Base-by-base conservation (phyloP, 768 basidiomycete species). In the Cantharellus cinnabarinus region DNA sequence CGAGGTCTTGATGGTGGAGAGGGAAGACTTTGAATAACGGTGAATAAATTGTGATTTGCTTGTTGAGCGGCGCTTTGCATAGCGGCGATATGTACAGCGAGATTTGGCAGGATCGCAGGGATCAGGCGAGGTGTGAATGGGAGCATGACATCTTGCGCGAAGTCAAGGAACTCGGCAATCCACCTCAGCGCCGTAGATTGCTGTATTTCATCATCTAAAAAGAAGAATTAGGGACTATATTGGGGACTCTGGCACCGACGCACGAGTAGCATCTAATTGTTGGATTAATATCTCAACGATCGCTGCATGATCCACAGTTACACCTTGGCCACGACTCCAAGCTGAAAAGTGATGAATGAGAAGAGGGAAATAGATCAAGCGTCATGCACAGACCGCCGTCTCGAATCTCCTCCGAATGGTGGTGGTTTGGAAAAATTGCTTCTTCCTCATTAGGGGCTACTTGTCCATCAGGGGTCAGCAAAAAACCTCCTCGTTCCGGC, bases 291-390 rank as follows among this genome's bases (percentile, higher is more conserved):
- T 98, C 66, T 97, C 90, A 42, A 97, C 81, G 57, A 99, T 89
- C 2, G 91, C 83, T 14, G 82, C 78, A 67, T 91, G 90, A 68
- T 98, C 86, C 61, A 99, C 82, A 59, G 75, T 77, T 5, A 98
- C 90, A 0, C 90, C 93, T 72, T 97, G 89, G 2, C 94, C 95
- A 15, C 91, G 93, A 37, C 85, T 72, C 89, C 89, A 97, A 42
- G 79, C 85, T 88, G 52, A 10, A 54, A 10, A 37, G 10, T 37
- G 7, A 54, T 10, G 14, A 37, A 10, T 10, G 38, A 14, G 10
- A 10, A 54, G 7, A 54, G 7, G 10, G 14, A 10, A 54, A 37
- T 10, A 37, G 35, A 10, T 37, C 52, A 54, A 7, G 52, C 14
- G 7, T 54, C 7, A 14, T 37, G 14, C 44, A 48, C 44, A 48